Base-by-base conservation (phyloP, 176 grass and related monocot species). In the Thalia dealbata region DNA sequence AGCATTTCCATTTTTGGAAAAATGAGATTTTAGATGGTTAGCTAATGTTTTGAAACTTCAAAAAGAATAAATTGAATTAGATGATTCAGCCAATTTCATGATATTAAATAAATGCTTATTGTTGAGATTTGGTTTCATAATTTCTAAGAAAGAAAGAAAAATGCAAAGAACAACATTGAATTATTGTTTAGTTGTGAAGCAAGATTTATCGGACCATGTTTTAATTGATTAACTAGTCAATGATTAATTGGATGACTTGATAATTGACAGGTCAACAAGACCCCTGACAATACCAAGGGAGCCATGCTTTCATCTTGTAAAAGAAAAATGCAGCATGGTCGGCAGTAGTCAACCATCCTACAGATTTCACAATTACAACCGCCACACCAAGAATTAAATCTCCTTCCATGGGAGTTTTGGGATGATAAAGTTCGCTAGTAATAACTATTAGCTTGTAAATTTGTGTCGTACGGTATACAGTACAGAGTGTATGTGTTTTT, bases 221-320 rank as follows among this genome's bases (percentile, higher is more conserved):
- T 44, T 70, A 22, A 44, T 7, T 44, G 41, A 41, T 27, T 73
- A 28, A 9, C 12, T 56, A 73, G 10, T 9, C 13, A 25, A 11
- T 45, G 55, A 29, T 38, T 4, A 56, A 55, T 73, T 75, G 55
- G 5, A 29, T 24, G 32, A 38, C 1, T 4, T 38, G 32, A 38
- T 38, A 38, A 38, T 54, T 56, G 48, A 59, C 74, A 92, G 93
- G 75, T 92, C 93, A 72, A 86, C 28, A 35, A 84, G 89, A 72
- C 93, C 93, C 23, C 66, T 86, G 35, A 92, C 93, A 51, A 81
- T 86, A 16, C 93, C 89, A 16, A 90, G 88, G 84, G 93, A 88
- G 70, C 93, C 89, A 0, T 90, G 81, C 61, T 92, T 96, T 86
- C 84, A 68, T 43, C 38, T 68, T 23, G 38, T 92, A 65, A 86